A percentile compares a stretch with the other conserved stretches of the same genome.
Evolutionary conservation across 2,329 filamentous ascomycete genomes (phyloP).

Genomic region (Calonectria pseudoreteaudii): DNA sequence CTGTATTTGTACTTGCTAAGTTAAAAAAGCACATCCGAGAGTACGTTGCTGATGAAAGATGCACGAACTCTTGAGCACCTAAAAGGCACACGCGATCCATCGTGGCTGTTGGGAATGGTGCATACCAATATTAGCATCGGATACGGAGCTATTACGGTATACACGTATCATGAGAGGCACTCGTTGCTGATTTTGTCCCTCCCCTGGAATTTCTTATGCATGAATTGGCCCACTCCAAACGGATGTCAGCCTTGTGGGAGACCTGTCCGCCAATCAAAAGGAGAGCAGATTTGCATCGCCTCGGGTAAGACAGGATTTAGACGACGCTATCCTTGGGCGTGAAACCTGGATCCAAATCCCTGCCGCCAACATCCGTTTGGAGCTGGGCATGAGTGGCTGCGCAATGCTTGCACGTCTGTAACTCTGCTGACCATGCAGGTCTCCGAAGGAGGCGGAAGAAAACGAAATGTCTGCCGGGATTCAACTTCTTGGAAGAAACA

Average conservation of each 20-base stretch:
- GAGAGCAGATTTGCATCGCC: neutral
- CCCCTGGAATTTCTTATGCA: neutral
- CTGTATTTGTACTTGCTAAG: neutral
- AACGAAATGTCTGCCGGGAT: neutral
- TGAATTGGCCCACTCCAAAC: neutral
- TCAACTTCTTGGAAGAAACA: neutral
- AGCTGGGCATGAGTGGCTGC: neutral
- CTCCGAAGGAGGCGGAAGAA: neutral
- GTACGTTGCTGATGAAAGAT: neutral
- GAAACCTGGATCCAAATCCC: neutral
- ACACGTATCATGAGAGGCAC: neutral
- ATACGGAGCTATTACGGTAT: neutral
- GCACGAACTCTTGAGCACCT: neutral
- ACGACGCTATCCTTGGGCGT: neutral
- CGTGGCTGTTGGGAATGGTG: neutral
- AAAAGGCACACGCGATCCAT: neutral
- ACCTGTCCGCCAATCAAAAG: neutral
- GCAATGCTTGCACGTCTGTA: neutral
- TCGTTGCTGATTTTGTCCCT: neutral
- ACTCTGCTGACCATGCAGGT: neutral
- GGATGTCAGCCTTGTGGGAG: neutral
- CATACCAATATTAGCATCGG: neutral
- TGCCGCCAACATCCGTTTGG: neutral
- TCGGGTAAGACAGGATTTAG: neutral
- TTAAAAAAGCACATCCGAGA: neutral